Percentiles rank a stretch among this genome's conserved stretches.
Conservation (phyloP, 2,329 filamentous ascomycete species). For the Lasiodiplodia citricola region DNA sequence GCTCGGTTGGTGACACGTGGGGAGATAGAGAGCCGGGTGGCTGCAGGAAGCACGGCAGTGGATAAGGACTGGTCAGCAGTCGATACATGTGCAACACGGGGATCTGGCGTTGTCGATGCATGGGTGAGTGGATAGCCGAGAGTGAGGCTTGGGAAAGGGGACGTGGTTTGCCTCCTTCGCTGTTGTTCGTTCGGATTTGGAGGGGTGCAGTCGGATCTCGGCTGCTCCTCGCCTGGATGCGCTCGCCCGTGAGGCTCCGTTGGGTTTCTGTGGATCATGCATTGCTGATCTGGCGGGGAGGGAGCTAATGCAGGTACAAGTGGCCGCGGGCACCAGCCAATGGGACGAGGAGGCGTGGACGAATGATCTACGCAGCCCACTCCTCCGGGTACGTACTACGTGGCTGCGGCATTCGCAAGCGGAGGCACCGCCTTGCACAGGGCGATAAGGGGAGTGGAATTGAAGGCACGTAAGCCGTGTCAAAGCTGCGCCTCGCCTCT, state of each 20-base stretch:
- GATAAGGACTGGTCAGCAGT: neutral
- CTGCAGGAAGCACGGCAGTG: neutral
- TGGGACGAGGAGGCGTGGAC: neutral
- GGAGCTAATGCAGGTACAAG: neutral
- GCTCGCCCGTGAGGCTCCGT: neutral
- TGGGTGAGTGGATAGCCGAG: neutral
- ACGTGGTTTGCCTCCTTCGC: neutral
- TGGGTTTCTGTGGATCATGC: neutral
- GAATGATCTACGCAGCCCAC: neutral
- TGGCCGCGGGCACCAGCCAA: neutral
- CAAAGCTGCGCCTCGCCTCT: neutral
- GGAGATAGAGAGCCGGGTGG: neutral
- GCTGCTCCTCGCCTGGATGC: neutral
- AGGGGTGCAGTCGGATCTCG: neutral
- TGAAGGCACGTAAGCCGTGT: neutral
- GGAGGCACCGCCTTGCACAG: too few species aligned
- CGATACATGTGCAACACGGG: neutral
- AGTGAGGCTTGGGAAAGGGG: neutral
- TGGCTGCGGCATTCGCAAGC: neutral
- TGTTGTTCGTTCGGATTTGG: too few species aligned
- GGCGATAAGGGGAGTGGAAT: neutral
- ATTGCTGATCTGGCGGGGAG: neutral
- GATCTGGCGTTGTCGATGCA: neutral
- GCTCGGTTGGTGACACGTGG: neutral
- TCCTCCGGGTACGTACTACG: neutral